Base-by-base conservation (phyloP, 768 basidiomycete genomes). In the Mycena crocata region DNA sequence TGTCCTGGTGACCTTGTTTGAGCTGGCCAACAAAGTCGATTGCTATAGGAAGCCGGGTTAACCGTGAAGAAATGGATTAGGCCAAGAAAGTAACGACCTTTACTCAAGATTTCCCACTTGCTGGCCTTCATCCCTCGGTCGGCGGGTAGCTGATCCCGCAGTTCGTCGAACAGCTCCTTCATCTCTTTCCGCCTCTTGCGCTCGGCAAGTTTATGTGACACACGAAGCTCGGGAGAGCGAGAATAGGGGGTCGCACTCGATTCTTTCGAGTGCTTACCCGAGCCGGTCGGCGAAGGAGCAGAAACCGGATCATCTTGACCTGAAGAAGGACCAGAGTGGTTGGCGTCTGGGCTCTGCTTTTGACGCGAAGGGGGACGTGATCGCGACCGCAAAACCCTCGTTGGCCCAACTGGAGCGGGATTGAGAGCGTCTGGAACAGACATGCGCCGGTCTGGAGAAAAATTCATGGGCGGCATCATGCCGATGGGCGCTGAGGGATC, bases 91-190 rank as follows among this genome's bases (percentile, higher is more conserved):
- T 24, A 77, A 85, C 69, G 70, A 94, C 96, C 94, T 90, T 98
- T 97, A 80, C 91, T 96, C 35, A 99, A 81, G 67, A 98, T 98
- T 82, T 99, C 98, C 98, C 97, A 99, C 81, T 99, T 99, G 81
- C 94, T 96, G 23, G 95, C 93, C 76, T 99, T 99, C 90, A 96
- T 93, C 45, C 92, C 95, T 57, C 93, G 88, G 81, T 95, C 95
- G 56, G 92, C 91, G 1, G 98, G 98, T 28, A 99, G 82, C 73
- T 94, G 90, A 77, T 98, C 96, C 63, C 95, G 87, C 68, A 99
- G 81, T 77, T 99, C 98, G 72, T 99, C 98, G 75, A 99, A 99
- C 46, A 99, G 78, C 65, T 98, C 96, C 77, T 98, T 98, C 98
- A 99, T 99, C 81, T 99, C 98, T 80, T 97, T 98, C 79, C 98